Base-by-base conservation (phyloP, 768 basidiomycete species). In the Candolleomyces efflorescens region DNA sequence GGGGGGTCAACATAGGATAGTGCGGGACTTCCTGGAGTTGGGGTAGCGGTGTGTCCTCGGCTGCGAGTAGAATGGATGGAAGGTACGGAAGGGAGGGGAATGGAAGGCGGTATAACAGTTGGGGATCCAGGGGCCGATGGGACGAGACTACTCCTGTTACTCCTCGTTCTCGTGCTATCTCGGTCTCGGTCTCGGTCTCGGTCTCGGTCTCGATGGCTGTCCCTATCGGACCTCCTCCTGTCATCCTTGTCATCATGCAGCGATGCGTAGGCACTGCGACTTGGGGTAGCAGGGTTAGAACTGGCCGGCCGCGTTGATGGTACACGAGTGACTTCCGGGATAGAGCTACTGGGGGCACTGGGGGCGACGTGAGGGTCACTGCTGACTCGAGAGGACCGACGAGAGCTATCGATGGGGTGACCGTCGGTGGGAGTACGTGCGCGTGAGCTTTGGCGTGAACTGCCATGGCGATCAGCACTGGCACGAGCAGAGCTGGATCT, bases 361-460 rank as follows among this genome's bases (percentile, higher is more conserved):
- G 32, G 32, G 60, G 0, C 54, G 55, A 22, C 46, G 61, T 60
- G 10, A 65, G 53, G 17, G 61, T 65, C 61, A 59, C 67, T 59
- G 61, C 32, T 32, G 32, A 68, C 61, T 68, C 69, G 49, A 56
- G 61, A 60, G 65, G 64, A 68, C 54, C 55, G 62, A 59, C 55
- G 63, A 65, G 63, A 60, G 70, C 70, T 58, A 69, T 23, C 72
- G 69, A 59, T 75, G 36, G n/a, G 48, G 49, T 46, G 59, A 12
- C 60, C 56, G 20, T 57, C 80, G 24, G 65, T 57, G 32, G 78
- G 81, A 26, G 85, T 85, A 18, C 78, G 80, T 3, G 81, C 74
- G 7, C 83, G 77, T 9, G 86, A 87, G 32, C 2, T 32, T 32
- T 11, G 75, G 69, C 3, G 83, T 75, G 43, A 79, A 15, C 78